Conservation (phyloP, 2,329 filamentous ascomycete genomes). For the Curvularia sp. region DNA sequence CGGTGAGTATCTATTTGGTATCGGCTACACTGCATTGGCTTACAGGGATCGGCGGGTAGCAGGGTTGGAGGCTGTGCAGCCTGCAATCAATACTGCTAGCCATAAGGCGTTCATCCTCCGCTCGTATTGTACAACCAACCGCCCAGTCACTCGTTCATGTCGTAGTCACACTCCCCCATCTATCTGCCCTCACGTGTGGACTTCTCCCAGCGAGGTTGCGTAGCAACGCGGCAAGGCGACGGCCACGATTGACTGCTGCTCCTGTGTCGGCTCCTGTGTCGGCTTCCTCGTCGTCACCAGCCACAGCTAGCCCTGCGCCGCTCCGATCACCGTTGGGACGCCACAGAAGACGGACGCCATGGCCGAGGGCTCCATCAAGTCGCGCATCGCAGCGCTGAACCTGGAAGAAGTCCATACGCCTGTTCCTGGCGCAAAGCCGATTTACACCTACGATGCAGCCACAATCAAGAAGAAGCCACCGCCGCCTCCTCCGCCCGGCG, state of each 20-base stretch:
- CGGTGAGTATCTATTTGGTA: slow-evolving; percentile 15
- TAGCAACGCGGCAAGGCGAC: slow-evolving; percentile 10
- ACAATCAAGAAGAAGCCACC: slow-evolving; percentile 46
- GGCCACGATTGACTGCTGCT: slow-evolving; percentile 10
- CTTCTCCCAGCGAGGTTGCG: neutral
- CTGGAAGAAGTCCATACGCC: slow-evolving; percentile 55
- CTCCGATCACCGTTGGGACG: slow-evolving; percentile 14
- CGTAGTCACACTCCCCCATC: neutral
- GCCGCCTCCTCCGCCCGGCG: slow-evolving; percentile 49
- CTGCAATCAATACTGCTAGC: slow-evolving; percentile 20
- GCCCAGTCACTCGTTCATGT: slow-evolving; percentile 14
- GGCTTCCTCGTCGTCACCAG: slow-evolving; percentile 14
- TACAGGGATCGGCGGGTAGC: slow-evolving; percentile 4
- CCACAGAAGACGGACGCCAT: slow-evolving; percentile 33
- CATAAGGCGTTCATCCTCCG: slow-evolving; percentile 16
- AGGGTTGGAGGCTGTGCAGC: slow-evolving; percentile 15
- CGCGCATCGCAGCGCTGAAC: slow-evolving; percentile 58
- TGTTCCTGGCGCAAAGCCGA: slow-evolving; percentile 45
- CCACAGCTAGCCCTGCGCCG: slow-evolving; percentile 17
- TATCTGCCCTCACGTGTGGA: neutral
- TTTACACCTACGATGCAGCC: slow-evolving; percentile 47
- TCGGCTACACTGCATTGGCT: slow-evolving; percentile 15
- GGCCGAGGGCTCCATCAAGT: slow-evolving; percentile 52
- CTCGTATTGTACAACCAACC: slow-evolving; percentile 6
- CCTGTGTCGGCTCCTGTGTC: slow-evolving; percentile 5